Conservation (phyloP, 2,329 filamentous ascomycete species). For the Trichophyton rubrum region DNA sequence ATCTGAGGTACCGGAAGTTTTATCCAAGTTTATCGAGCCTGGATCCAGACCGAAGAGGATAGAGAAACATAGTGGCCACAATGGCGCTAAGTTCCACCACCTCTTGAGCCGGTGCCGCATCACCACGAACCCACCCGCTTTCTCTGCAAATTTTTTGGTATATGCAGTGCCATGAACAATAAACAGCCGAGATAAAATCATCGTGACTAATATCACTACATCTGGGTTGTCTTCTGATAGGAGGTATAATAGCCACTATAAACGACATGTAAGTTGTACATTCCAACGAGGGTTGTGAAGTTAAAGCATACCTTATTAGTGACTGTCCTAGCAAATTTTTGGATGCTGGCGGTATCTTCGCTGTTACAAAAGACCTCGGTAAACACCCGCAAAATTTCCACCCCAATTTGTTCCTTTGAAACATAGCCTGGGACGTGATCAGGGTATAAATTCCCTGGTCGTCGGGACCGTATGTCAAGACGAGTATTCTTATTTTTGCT, state of each 20-base stretch:
- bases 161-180: constrained; percentile 72
- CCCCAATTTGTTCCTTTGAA: constrained; percentile 58
- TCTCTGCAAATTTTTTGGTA: constrained; percentile 71
- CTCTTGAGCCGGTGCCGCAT: constrained; percentile 69
- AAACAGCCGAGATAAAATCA: constrained; percentile 71
- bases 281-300: constrained; percentile 20
- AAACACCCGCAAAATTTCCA: constrained; percentile 65
- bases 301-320: constrained; percentile 69
- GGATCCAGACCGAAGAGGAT: constrained; percentile 80
- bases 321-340: constrained; percentile 84
- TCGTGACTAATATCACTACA: constrained; percentile 66
- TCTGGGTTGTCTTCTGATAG: constrained; percentile 75
- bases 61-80: constrained; percentile 83
- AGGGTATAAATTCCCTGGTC: constrained; percentile 26
- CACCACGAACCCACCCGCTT: constrained; percentile 77
- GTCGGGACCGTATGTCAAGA: constrained; percentile 21
- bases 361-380: constrained; percentile 64
- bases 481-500: constrained; percentile 36
- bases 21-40: constrained; percentile 58
- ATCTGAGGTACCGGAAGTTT: constrained; percentile 59
- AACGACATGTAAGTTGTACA: constrained; percentile 3
- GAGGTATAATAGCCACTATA: constrained; percentile 78
- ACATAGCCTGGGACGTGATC: constrained; percentile 24
- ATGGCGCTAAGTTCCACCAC: constrained; percentile 74
- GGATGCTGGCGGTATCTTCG: constrained; percentile 54